A percentile compares a stretch with the other conserved stretches of the same genome.
Conservation (phyloP, 83 land plant species). For the Larix sibirica region DNA sequence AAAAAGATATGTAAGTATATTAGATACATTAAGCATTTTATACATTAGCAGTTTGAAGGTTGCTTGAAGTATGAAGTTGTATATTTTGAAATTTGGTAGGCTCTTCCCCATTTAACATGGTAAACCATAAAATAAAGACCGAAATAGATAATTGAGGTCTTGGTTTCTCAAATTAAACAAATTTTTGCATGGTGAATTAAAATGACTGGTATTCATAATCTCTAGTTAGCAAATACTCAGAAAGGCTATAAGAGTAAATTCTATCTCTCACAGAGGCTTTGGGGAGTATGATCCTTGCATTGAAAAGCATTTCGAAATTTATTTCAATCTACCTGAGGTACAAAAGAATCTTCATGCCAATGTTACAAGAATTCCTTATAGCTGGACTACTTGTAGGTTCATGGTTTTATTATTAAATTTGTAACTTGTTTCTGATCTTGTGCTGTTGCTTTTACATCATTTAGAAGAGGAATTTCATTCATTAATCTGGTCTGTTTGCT, state of each 20-base stretch:
- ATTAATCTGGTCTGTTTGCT: background rate
- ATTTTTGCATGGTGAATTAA: background rate
- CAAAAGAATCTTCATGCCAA: slow-evolving; percentile 86
- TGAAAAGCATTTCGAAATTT: slow-evolving; percentile 50
- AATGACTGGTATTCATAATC: background rate
- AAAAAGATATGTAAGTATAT: background rate
- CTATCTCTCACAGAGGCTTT: background rate
- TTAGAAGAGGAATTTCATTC: background rate
- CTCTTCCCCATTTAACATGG: background rate
- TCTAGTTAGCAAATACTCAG: background rate
- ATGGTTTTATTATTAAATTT: background rate
- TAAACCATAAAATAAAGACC: no score
- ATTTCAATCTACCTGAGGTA: slow-evolving; percentile 83
- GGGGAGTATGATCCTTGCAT: slow-evolving; percentile 70
- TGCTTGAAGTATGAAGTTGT: background rate
- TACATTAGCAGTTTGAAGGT: background rate
- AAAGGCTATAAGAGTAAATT: background rate
- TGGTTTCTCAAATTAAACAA: background rate
- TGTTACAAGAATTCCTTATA: slow-evolving; percentile 36
- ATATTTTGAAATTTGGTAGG: no score
- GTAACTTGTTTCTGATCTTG: background rate
- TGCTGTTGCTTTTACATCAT: background rate
- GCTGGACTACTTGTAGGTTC: slow-evolving; percentile 91
- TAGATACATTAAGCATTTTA: background rate
- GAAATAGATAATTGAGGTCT: no score